These are phyloP conservation scores for Scenedesmus sp. DNA, from an alignment of 163 green algal species.

Conservation along the genomic window DNA sequence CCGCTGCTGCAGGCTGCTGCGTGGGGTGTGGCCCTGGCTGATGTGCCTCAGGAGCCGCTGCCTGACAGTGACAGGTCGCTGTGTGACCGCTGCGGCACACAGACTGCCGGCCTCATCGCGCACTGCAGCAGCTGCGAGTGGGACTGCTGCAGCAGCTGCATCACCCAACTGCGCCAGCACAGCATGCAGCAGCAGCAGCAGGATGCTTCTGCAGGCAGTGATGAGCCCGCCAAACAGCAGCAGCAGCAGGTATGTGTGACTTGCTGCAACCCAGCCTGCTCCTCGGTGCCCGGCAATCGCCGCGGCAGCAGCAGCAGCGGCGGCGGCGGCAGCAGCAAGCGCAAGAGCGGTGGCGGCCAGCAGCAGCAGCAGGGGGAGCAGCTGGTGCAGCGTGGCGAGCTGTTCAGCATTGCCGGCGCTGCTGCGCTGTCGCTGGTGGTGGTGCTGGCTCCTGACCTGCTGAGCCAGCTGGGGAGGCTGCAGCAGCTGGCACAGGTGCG, in stretches of 20 bases:
- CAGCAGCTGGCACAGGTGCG: conserved; percentile 42
- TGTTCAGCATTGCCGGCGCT: conserved; percentile 16
- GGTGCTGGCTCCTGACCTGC: conserved; percentile 15
- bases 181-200: not conserved
- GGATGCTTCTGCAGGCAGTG: not conserved
- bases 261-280: conserved; percentile 18
- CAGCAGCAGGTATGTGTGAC: conserved; percentile 24
- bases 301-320: not conserved
- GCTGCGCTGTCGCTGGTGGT: conserved; percentile 22
- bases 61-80: not conserved
- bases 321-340: conserved; percentile 1
- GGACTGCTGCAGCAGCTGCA: conserved; percentile 43
- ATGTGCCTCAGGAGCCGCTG: conserved; percentile 22
- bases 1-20: not conserved
- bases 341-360: not conserved
- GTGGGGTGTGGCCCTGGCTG: not conserved
- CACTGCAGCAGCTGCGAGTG: conserved; percentile 36
- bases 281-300: not conserved
- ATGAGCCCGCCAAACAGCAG: not conserved
- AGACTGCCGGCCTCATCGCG: conserved; percentile 16
- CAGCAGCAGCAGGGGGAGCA: not conserved
- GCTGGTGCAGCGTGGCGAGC: not conserved
- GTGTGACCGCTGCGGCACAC: conserved; percentile 48
- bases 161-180: not conserved
- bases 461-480: conserved; percentile 1